These are phyloP conservation scores for Avena atlantica DNA, from an alignment of 176 grass and related monocot species.

Conservation along the genomic window DNA sequence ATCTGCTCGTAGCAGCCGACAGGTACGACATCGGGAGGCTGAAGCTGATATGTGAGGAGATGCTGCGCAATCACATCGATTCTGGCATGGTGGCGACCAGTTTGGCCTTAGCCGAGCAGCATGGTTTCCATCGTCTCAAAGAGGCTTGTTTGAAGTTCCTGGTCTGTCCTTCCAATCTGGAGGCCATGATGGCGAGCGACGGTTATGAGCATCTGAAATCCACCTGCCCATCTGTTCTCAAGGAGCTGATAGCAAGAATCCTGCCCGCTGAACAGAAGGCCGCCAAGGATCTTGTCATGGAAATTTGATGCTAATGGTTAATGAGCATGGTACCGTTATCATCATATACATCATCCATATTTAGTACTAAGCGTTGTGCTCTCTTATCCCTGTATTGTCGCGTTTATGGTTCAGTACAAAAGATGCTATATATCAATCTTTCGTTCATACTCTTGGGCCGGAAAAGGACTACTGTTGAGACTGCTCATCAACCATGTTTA, in stretches of 20 bases:
- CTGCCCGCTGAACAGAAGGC: neutral
- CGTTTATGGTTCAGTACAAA: neutral
- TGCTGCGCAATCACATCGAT: neutral
- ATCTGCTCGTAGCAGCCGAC: neutral
- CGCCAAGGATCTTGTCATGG: neutral
- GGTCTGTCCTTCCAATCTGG: neutral
- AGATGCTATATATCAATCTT: neutral
- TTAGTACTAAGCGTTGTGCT: neutral
- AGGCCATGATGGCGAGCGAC: neutral
- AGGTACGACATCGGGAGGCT: neutral
- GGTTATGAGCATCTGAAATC: neutral
- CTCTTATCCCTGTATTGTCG: neutral
- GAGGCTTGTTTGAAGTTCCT: neutral
- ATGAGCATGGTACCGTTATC: neutral
- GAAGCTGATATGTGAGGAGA: neutral
- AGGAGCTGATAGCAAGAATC: neutral
- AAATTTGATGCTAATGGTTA: neutral
- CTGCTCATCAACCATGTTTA: neutral
- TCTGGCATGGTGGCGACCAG: neutral
- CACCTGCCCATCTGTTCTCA: neutral
- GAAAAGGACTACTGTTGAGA: neutral
- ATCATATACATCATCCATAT: neutral
- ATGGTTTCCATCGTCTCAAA: slow-evolving; percentile 9
- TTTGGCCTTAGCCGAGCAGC: neutral
- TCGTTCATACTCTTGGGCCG: neutral